Percentiles rank a stretch among this genome's conserved stretches.
Evolutionary conservation across 805 yeast genomes (phyloP).

Genomic region (Dipodascus albidus): DNA sequence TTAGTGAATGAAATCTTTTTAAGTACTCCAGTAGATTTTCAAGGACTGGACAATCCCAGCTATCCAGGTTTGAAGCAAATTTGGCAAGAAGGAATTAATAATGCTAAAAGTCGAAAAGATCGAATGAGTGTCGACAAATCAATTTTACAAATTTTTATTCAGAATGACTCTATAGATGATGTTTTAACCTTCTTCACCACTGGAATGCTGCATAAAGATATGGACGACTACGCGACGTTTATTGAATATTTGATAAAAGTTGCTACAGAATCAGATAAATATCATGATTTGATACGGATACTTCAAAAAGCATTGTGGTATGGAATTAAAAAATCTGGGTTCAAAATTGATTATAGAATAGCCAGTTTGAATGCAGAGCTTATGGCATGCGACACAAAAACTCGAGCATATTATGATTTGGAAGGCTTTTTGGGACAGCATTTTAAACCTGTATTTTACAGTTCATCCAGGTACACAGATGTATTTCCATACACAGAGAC

Average conservation of each 20-base stretch:
- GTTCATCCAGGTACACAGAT: too few relatives aligned
- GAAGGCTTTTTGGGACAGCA: neutral
- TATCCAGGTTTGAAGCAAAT: neutral
- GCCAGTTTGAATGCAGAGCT: neutral
- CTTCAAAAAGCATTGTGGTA: neutral
- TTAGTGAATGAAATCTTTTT: neutral
- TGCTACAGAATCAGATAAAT: neutral
- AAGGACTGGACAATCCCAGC: neutral
- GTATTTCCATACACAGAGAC: neutral
- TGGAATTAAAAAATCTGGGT: neutral
- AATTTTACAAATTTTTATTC: too few relatives aligned
- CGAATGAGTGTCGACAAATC: neutral
- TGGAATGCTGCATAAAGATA: neutral
- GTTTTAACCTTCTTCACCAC: neutral
- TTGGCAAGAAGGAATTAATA: neutral
- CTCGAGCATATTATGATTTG: neutral
- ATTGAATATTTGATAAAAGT: neutral
- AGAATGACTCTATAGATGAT: neutral
- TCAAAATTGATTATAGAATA: neutral
- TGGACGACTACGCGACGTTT: neutral
- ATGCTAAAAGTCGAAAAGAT: neutral
- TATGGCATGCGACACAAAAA: neutral
- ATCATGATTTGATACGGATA: neutral
- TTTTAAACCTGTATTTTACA: neutral
- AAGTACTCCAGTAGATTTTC: neutral